These are phyloP conservation scores for Rosa persica DNA, from an alignment of 306 rosid species.

Conservation along the genomic window DNA sequence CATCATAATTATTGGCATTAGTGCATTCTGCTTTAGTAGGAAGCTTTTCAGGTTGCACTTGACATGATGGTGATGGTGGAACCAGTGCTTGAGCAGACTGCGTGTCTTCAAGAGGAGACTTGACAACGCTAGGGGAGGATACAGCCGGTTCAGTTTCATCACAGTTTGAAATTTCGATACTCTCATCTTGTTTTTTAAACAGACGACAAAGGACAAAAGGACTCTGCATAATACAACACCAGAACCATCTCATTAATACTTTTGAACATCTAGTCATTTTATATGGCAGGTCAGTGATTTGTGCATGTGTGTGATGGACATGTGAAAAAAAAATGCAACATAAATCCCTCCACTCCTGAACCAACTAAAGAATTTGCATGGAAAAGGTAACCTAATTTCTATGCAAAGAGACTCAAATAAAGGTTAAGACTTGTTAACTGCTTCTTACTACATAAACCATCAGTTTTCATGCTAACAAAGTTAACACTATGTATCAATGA, in stretches of 20 bases:
- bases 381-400: background rate
- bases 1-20: conserved; percentile 40
- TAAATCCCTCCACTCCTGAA: background rate
- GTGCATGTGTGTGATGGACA: background rate
- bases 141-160: conserved; percentile 53
- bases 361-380: background rate
- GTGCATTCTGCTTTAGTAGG: conserved; percentile 6
- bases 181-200: conserved; percentile 77
- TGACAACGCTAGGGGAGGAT: conserved; percentile 45
- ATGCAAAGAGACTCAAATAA: background rate
- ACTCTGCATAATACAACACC: conserved; percentile 43
- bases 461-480: background rate
- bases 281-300: conserved; percentile 1
- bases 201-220: conserved; percentile 85
- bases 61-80: conserved; percentile 46
- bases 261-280: background rate
- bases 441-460: background rate
- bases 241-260: background rate
- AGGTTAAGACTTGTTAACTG: background rate
- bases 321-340: background rate
- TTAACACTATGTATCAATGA: background rate
- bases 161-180: conserved; percentile 44
- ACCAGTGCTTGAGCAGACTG: conserved; percentile 39
- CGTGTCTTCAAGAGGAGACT: conserved; percentile 54
- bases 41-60: conserved; percentile 40